Conservation (phyloP, 2,329 filamentous ascomycete genomes). For the Botryotinia narcissicola region DNA sequence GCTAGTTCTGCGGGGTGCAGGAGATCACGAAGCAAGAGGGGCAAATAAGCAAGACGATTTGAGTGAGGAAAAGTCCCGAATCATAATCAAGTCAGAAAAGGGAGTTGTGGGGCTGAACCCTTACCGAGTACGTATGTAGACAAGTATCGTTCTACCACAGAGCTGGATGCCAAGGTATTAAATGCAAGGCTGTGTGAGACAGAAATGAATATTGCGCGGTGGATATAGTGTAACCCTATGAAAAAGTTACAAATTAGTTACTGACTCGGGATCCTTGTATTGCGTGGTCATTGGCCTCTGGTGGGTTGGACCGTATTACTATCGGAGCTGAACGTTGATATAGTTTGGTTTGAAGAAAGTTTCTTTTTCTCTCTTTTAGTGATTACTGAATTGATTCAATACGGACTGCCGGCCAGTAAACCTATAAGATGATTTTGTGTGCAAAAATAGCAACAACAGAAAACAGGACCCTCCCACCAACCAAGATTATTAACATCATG, state of each 20-base stretch:
- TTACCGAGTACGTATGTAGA: not conserved
- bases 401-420: not conserved
- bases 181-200: constrained; percentile 5
- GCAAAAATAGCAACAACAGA: not conserved
- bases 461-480: not conserved
- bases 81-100: not conserved
- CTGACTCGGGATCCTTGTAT: constrained; percentile 2
- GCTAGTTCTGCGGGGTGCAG: constrained; percentile 14
- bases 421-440: not conserved
- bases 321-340: not conserved
- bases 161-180: not conserved
- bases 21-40: constrained; percentile 11
- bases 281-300: not conserved
- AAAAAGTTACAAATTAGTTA: not conserved
- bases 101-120: constrained; percentile 1
- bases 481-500: not conserved
- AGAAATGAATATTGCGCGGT: not conserved
- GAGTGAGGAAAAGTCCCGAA: not conserved
- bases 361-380: not conserved
- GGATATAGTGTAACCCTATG: not conserved
- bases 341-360: not conserved
- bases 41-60: not conserved
- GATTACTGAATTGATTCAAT: not conserved
- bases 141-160: not conserved
- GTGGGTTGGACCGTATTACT: not conserved